Base-by-base conservation (phyloP, 805 yeast species). In the Monosporozyma servazzii region DNA sequence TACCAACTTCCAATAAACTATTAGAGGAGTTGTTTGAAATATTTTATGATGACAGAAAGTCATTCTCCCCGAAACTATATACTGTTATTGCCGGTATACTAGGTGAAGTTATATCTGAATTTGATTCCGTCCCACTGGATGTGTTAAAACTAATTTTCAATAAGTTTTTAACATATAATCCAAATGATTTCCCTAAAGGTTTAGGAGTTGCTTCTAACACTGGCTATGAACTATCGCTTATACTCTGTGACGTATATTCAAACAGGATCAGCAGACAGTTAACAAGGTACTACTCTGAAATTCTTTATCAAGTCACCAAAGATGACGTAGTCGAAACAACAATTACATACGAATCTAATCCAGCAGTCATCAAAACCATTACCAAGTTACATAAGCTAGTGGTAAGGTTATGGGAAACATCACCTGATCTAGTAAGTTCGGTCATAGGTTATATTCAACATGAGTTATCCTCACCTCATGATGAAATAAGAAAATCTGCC, bases 391-490 rank as follows among this genome's bases (percentile, higher is more conserved):
- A 88, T 60, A 73, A 66, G 11, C 68, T 88, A 33, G 70, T 83
- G 0, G 68, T 82, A 2, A 83, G 82, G 53, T 70, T 89, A 2
- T 90, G 96, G 96, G 78, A 74, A 57, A 75, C 78, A 48, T 82
- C 81, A 0, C 96, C 96, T 0, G 93, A 85, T 46, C 69, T 86
- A 20, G 71, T 87, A 10, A 75, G 78, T 3, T 79, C 93, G 1
- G 84, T 86, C 0, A 79, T 86, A 74, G 93, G 95, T 0, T 76
- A 87, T 48, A 71, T 89, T 3, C 87, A 86, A 56, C 88, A 86
- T 59, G 95, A 89, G 57, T 69, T 89, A 42, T 80, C 80, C 52
- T 88, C 95, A 0, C 86, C 84, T 42, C 78, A 81, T 56, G 80
- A 78, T 30, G 65, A 72, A 15, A 72, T 86, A 18, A 75, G 96